phyloP scores from a whole-genome alignment of 352 stramenopile genomes.

The Lagenidium sp. region DNA sequence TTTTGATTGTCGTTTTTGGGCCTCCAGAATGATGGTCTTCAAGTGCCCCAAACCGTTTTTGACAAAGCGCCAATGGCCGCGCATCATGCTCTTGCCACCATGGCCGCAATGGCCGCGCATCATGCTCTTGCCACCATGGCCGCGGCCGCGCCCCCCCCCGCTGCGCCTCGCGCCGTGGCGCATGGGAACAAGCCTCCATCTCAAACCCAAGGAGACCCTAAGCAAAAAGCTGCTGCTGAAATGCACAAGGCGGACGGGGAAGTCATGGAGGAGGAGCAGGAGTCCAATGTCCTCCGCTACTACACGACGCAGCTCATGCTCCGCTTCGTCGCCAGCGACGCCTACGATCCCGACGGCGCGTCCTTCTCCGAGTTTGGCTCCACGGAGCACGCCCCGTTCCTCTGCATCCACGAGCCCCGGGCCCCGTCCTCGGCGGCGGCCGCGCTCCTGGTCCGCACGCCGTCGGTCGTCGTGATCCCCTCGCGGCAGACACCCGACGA shows the following conservation, averaged over 20 bases:
- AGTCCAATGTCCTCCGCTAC: slow-evolving; percentile 26
- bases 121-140: no score
- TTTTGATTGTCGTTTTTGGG: no score
- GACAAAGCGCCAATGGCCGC: no score
- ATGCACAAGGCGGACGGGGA: not conserved
- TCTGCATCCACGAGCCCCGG: slow-evolving; percentile 17
- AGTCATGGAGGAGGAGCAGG: slow-evolving; percentile 5
- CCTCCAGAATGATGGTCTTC: no score
- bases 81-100: no score
- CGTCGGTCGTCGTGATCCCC: slow-evolving; percentile 19
- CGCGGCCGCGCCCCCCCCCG: no score
- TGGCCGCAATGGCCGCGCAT: no score
- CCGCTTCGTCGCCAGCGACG: slow-evolving; percentile 14
- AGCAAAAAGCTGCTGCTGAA: not conserved
- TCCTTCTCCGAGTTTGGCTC: slow-evolving; percentile 6
- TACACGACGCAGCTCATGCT: slow-evolving; percentile 24
- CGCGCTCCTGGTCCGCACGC: slow-evolving; percentile 14
- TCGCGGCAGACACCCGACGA: slow-evolving; percentile 1
- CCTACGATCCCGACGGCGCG: slow-evolving; percentile 10
- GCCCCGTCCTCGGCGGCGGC: slow-evolving; percentile 1
- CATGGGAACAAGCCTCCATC: no score
- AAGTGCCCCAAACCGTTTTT: no score
- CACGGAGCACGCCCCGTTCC: slow-evolving; percentile 4
- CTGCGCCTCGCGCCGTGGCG: no score
- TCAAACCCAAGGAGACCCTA: no score